Evolutionary conservation across 768 basidiomycete species (phyloP), one percentile per base, ranked within the genome.

Genomic region (Coprinopsis marcescibilis): DNA sequence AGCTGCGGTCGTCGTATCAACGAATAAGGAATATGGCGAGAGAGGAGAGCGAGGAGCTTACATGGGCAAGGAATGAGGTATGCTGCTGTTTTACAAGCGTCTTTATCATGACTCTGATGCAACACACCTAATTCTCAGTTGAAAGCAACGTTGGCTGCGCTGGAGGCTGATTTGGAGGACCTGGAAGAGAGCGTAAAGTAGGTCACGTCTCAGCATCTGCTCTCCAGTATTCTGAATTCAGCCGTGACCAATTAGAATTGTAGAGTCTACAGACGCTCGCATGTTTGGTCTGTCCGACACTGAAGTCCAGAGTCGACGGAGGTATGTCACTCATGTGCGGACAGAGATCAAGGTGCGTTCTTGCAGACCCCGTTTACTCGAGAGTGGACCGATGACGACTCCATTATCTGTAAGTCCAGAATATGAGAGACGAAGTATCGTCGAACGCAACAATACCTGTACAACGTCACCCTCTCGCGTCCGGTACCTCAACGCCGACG

Each of bases 121-220:
- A n/a, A n/a, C n/a, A n/a, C n/a, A n/a, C n/a, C n/a, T n/a, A n/a
- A n/a, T n/a, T n/a, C n/a, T n/a, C n/a, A 90, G 85, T 68, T 96
- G 44, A 83, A 81, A 62, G 82, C 81, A 0, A 86, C 86, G 1
- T 73, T 98, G 7, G 75, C 80, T 1, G 67, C 83, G 1, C 68
- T 97, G 21, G 89, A 93, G 59, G 85, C 85, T 0, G 94, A 97
- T 66, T 61, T 95, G 19, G 89, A 92, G 50, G 92, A 92, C 60
- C 67, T 98, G n/a, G 93, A 96, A 41, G 90, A 91, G 59, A 92
- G 89, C 57, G 93, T 98, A 35, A 83, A 80, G 89, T 89, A 62
- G 53, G 77, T 60, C 19, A n/a, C n/a, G n/a, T n/a, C 26, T 12
- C 7, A 19, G 20, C 41, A 20, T 42, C 13, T 45, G 47, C 42